Evolutionary conservation across 805 yeast genomes (phyloP), one percentile per base, ranked within the genome.

Genomic region (Candida ficus): DNA sequence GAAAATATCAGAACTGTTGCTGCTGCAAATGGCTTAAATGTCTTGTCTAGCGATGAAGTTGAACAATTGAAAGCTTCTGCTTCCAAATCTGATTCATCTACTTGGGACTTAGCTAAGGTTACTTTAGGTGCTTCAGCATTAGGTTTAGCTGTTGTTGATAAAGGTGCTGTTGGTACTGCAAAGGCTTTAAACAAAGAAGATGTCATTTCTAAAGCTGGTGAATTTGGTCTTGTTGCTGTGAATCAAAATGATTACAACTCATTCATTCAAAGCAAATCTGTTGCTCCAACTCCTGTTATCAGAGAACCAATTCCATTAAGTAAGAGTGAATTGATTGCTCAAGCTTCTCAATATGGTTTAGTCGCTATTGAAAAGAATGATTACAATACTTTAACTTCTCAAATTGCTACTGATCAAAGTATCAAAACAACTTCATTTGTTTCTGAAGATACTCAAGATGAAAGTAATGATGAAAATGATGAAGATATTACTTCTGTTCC

Each of bases 281-380:
- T 20, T 17, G 30, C 22, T 4, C 35, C 31, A 21, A 21, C 8
- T 21, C 8, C 6, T 21, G 23, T 21, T 21, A 9, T 21, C 23
- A 21, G 8, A 21, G 8, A 6, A 7, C 8, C 9, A 7, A 9
- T 21, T 21, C 8, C 8, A 21, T 21, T 21, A 21, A 21, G 8
- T 7, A 21, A 9, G 9, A 9, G 9, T 7, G 23, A 21, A 7
- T 7, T 21, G 6, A 21, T 21, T 21, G 6, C 30, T 14, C n/a
- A 28, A 28, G 30, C 30, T 20, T 41, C 50, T 6, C 65, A 61
- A 17, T 53, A 57, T 32, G 70, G 64, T 7, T 46, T 66, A 25
- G 56, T 59, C 20, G 53, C 68, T 17, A 54, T 73, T 12, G 40
- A 68, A 0, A 54, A 56, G 28, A 63, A 63, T 10, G 65, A 68